Evolutionary conservation across 148 eudicot species (phyloP), one percentile per base, ranked within the genome.

Genomic region (Camellia sinensis): DNA sequence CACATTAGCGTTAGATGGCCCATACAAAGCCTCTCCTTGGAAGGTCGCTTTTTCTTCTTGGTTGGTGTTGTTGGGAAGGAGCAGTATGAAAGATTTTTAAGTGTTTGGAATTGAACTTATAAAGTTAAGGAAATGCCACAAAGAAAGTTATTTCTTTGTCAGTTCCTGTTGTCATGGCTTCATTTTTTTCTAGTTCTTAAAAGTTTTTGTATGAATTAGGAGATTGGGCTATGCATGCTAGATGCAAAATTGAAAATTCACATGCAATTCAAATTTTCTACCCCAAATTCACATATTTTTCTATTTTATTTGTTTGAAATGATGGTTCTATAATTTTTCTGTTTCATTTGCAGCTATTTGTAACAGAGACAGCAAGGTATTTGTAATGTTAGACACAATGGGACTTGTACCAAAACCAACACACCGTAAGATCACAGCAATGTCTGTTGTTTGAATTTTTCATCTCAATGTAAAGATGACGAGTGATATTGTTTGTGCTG

Each of bases 311-410:
- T 61, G 54, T 29, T 50, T 73, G 64, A 54, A 73, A 73, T 73
- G 46, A 56, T 29, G 45, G 44, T 54, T 73, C 48, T 48, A 37
- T 44, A 19, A 5, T 29, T 73, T 75, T 83, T 79, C 63, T 81
- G 81, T 82, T 86, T 87, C 74, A 84, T 87, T 67, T 83, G 89
- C 97, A 96, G 99, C 91, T 90, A 86, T 93, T 76, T 96, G 98
- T 82, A 96, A 93, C 87, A 92, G 85, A 86, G 97, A 90, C 50
- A 92, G 99, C 81, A 90, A 85, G 79, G 94, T 96, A 19, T 92
- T 83, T 86, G 69, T 82, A 43, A 84, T 92, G 90, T 78, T 96
- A 85, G 89, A 90, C 85, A 88, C 89, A 48, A 87, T 92, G 93
- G 99, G 99, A 59, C 84, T 93, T 83, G 97, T 86, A 80, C 94